A percentile compares a stretch with the other conserved stretches of the same genome.
Conservation (phyloP, 2,329 filamentous ascomycete genomes). For the Paraphoma chrysanthemicola region DNA sequence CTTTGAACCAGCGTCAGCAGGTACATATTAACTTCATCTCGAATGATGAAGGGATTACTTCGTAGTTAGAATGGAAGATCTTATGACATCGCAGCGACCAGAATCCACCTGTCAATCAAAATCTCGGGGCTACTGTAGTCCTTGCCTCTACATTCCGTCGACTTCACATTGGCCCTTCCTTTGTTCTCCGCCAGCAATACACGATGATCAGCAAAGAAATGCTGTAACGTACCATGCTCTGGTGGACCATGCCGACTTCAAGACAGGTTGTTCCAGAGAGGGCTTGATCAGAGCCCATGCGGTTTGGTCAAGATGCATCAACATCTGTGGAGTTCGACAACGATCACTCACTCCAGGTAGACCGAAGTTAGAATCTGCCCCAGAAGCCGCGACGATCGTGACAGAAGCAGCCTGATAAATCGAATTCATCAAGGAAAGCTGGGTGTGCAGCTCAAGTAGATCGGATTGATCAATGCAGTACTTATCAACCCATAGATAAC, state of each 20-base stretch:
- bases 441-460: background rate
- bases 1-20: background rate
- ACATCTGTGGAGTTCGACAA: background rate
- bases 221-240: too few relatives aligned
- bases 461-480: slow-evolving; percentile 7
- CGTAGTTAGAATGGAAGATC: background rate
- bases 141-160: too few relatives aligned
- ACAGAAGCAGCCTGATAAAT: slow-evolving; percentile 13
- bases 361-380: slow-evolving; percentile 18
- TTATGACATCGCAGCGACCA: too few relatives aligned
- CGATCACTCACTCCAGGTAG: slow-evolving; percentile 6
- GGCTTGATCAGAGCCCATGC: background rate
- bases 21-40: background rate
- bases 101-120: too few relatives aligned
- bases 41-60: background rate
- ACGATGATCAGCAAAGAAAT: too few relatives aligned
- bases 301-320: background rate
- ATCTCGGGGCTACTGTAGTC: too few relatives aligned
- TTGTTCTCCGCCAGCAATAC: too few relatives aligned
- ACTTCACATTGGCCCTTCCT: too few relatives aligned
- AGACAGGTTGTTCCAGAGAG: background rate
- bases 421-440: slow-evolving; percentile 12
- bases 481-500: slow-evolving; percentile 10
- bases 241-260: too few relatives aligned
- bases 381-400: slow-evolving; percentile 15